A percentile compares a stretch with the other conserved stretches of the same genome.
phyloP scores from a whole-genome alignment of 2,329 filamentous ascomycete genomes.

The Cytospora leucostoma region DNA sequence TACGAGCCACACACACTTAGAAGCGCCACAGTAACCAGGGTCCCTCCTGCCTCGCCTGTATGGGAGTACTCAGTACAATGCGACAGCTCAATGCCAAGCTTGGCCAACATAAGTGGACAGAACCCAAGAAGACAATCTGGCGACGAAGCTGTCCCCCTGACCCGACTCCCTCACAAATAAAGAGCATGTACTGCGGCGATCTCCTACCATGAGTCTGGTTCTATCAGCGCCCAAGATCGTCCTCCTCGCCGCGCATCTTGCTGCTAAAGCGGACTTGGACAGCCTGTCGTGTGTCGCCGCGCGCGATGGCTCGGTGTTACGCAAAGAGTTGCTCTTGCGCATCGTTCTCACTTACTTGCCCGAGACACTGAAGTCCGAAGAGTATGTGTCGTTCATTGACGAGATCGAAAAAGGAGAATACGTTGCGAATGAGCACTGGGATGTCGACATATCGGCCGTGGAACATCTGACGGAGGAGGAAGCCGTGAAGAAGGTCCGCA shows the following conservation, averaged over 20 bases:
- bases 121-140: not conserved
- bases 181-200: conserved; percentile 29
- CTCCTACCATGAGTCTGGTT: conserved; percentile 41
- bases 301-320: conserved; percentile 58
- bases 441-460: conserved; percentile 59
- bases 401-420: conserved; percentile 55
- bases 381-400: conserved; percentile 63
- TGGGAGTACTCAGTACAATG: not conserved
- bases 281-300: conserved; percentile 62
- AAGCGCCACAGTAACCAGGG: conserved; percentile 14
- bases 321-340: conserved; percentile 66
- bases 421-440: conserved; percentile 41
- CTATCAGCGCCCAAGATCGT: conserved; percentile 69
- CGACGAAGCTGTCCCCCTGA: conserved; percentile 7
- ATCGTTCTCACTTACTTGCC: conserved; percentile 78
- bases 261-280: conserved; percentile 65
- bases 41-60: conserved; percentile 3
- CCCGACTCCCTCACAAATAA: not conserved
- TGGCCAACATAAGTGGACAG: not conserved
- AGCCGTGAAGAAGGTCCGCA: conserved; percentile 64
- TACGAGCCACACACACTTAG: conserved; percentile 2
- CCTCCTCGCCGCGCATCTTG: conserved; percentile 71
- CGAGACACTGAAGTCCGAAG: conserved; percentile 64
- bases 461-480: conserved; percentile 61
- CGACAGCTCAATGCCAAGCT: conserved; percentile 14